A percentile compares a stretch with the other conserved stretches of the same genome.
Conservation (phyloP, 2,329 filamentous ascomycete genomes). For the Aschersonia sp. region DNA sequence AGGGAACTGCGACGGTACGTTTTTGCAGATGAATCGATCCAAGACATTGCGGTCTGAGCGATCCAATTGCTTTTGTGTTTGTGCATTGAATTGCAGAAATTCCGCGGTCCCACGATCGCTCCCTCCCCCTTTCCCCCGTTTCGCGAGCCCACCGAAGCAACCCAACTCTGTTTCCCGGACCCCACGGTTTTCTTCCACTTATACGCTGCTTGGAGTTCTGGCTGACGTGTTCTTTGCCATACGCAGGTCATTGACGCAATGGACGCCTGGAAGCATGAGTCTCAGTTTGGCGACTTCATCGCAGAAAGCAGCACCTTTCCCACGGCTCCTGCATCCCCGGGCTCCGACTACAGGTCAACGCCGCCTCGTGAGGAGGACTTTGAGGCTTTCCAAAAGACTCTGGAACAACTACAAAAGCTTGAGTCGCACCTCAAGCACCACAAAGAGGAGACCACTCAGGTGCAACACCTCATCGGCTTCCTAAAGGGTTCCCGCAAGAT, state of each 20-base stretch:
- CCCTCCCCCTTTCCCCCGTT: too few relatives aligned
- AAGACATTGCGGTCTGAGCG: too few relatives aligned
- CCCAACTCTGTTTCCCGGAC: too few relatives aligned
- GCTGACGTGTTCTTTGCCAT: background rate
- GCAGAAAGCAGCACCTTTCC: conserved; percentile 63
- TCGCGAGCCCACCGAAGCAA: too few relatives aligned
- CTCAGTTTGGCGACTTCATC: conserved; percentile 71
- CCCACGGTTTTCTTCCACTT: too few relatives aligned
- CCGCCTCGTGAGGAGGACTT: conserved; percentile 57
- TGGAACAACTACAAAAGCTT: conserved; percentile 53
- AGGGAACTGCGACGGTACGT: conserved; percentile 76
- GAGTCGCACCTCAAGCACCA: conserved; percentile 55
- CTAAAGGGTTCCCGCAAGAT: conserved; percentile 59
- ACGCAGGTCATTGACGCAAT: conserved; percentile 73
- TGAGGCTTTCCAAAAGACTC: conserved; percentile 50
- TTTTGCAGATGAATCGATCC: background rate
- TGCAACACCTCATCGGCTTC: conserved; percentile 58
- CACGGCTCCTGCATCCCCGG: conserved; percentile 48
- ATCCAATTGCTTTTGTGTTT: background rate
- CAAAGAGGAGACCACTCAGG: conserved; percentile 53
- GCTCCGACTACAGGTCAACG: conserved; percentile 44
- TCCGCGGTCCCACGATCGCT: too few relatives aligned
- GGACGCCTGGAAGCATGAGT: conserved; percentile 84
- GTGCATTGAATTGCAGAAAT: too few relatives aligned
- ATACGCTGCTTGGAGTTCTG: too few relatives aligned